Evolutionary conservation across 441 rosid genomes (phyloP), one percentile per base, ranked within the genome.

Genomic region (Flueggea neowawraea): DNA sequence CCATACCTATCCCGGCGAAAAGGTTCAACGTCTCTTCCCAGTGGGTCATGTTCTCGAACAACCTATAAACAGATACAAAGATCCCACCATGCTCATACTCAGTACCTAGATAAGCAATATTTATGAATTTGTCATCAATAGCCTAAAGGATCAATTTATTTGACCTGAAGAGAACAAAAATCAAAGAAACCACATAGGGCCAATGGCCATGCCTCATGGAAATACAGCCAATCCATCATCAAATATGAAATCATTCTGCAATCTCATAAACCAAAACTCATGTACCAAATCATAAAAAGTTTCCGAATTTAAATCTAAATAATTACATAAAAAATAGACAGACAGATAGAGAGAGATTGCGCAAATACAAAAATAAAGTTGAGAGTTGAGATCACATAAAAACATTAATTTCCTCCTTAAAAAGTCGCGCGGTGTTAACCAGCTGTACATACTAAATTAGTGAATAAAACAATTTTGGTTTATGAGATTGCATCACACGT

Each of bases 21-120:
- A 62, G 78, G 59, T 55, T 90, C 93, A 48, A 71, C 95, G 73
- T 90, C 98, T 79, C 97, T 78, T 67, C 98, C 97, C 31, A 31
- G 69, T 3, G 82, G 79, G 44, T 90, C 95, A 39, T 90, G 95
- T 52, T 87, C 95, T 4, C 95, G 80, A 62, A 93, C 90, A 75
- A 88, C 93, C 96, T 84, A 63, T 12, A 56, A 45, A 31, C 64
- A 65, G 14, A 56, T 50, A 59, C 2, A 14, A 16, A 54, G 60
- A 3, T n/a, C 31, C 13, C 44, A 72, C 59, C 7, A 16, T 48
- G 50, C 31, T 31, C 57, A 47, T 12, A 13, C 50, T 58, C 51
- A 62, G 50, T 58, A 51, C 52, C 32, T 15, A 16, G 28, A 57
- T 12, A 48, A 36, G 16, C 39, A 54, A n/a, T n/a, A n/a, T n/a